phyloP scores from a whole-genome alignment of 805 yeast species.

The Saccharomyces mikatae region DNA sequence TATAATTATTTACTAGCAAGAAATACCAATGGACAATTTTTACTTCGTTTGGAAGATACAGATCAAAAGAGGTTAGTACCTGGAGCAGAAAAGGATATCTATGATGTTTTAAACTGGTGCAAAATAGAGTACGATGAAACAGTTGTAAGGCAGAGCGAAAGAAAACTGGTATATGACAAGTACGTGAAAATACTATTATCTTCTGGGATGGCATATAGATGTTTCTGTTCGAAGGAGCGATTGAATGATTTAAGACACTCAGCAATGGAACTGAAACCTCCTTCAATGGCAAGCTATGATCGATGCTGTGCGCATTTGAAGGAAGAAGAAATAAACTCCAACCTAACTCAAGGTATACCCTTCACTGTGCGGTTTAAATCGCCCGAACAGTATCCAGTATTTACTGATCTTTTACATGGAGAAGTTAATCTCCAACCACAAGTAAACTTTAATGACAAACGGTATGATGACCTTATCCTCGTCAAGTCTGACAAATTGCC shows the following conservation, averaged over 20 bases:
- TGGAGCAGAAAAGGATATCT: slow-evolving; percentile 79
- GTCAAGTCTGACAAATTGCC: slow-evolving; percentile 93
- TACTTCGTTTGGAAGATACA: slow-evolving; percentile 85
- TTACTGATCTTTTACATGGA: slow-evolving; percentile 76
- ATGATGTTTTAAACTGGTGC: slow-evolving; percentile 70
- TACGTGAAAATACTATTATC: slow-evolving; percentile 51
- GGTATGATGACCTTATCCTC: slow-evolving; percentile 85
- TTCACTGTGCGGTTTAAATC: slow-evolving; percentile 68
- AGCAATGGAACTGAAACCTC: slow-evolving; percentile 71
- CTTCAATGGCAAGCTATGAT: slow-evolving; percentile 88
- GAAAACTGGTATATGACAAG: slow-evolving; percentile 55
- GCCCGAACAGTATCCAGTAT: slow-evolving; percentile 59
- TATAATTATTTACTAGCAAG: slow-evolving; percentile 80
- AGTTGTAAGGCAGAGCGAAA: slow-evolving; percentile 74
- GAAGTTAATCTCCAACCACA: slow-evolving; percentile 70
- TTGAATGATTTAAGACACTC: slow-evolving; percentile 58
- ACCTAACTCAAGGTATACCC: slow-evolving; percentile 30
- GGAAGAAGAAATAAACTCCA: slow-evolving; percentile 34
- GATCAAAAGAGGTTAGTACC: slow-evolving; percentile 70
- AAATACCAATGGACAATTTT: slow-evolving; percentile 69
- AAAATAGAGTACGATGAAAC: slow-evolving; percentile 76
- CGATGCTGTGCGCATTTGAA: slow-evolving; percentile 56
- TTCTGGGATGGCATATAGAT: slow-evolving; percentile 71
- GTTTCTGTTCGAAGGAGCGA: slow-evolving; percentile 79
- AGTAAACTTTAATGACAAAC: slow-evolving; percentile 53